Evolutionary conservation across 441 rosid species (phyloP), one percentile per base, ranked within the genome.

Genomic region (Aleurites moluccanus): DNA sequence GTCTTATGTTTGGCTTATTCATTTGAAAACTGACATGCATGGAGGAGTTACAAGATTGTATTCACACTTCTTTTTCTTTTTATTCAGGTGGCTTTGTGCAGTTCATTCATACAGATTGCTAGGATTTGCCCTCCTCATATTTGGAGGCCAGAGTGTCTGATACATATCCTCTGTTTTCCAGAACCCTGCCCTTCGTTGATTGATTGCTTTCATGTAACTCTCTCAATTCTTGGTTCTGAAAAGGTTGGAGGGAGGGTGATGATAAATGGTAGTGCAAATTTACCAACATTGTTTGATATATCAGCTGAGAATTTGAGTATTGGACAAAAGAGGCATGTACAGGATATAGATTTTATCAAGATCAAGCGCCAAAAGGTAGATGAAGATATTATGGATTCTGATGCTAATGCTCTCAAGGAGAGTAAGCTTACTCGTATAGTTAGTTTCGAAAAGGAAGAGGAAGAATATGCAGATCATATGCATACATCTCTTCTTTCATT

Each of bases 131-230:
- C 97, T 40, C 92, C 96, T 74, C 79, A 85, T 80, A 82, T 96
- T 35, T 96, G 98, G 98, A 94, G 79, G 81, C 96, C 96, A 40
- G 88, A 91, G 77, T 88, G 81, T 85, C 88, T 96, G 79, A 73
- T 88, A 52, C 74, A 86, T 69, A 69, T 85, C 79, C 90, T 96
- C 75, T 85, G 85, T 80, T 77, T 83, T 80, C 85, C 92, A 47
- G 89, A 92, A 75, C 98, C 98, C 74, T 94, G 90, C 80, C 77
- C 83, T 70, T 81, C 81, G 61, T 83, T 96, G 86, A 83, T 88
- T 77, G 88, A 91, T 80, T 96, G 99, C 88, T 83, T 94, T 75
- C 85, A 80, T 84, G 91, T 83, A 66, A 84, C 91, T 77, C 69
- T 94, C 52, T 84, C 83, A 63, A 71, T 87, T 82, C 93, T 94